Evolutionary conservation across 805 yeast genomes (phyloP).

Genomic region (Starmerella bombi): DNA sequence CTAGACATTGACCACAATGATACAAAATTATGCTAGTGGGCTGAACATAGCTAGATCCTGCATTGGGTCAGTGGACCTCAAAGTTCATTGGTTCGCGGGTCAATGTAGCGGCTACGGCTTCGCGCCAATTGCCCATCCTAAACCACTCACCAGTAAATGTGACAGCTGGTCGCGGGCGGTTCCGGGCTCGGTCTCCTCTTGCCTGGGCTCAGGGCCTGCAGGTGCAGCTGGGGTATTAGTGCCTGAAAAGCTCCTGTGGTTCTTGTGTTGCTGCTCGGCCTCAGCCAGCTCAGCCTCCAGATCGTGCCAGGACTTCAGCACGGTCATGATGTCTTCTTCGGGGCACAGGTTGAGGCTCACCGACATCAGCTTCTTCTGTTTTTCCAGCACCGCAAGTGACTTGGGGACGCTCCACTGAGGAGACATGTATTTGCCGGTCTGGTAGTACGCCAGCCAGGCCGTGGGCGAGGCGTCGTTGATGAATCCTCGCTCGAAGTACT

Average conservation of each 20-base stretch:
- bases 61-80: too few species aligned
- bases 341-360: conserved; percentile 41
- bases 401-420: conserved; percentile 35
- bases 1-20: too few species aligned
- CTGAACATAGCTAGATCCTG: too few species aligned
- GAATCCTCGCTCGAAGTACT: conserved; percentile 17
- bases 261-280: neutral
- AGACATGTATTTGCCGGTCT: conserved; percentile 48
- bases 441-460: conserved; percentile 62
- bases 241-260: neutral
- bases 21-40: too few species aligned
- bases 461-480: conserved; percentile 19
- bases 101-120: too few species aligned
- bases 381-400: conserved; percentile 33
- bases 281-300: conserved; percentile 14
- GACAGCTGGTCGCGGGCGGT: conserved; percentile 33
- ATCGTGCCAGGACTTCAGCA: conserved; percentile 47
- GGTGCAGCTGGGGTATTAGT: too few species aligned
- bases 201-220: neutral
- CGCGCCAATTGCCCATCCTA: conserved; percentile 57
- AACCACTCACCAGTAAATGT: conserved; percentile 39
- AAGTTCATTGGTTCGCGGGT: too few species aligned
- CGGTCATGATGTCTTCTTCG: conserved; percentile 39
- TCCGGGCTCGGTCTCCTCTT: neutral
- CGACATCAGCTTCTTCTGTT: conserved; percentile 45